A percentile compares a stretch with the other conserved stretches of the same genome.
Conservation (phyloP, 177 flowering plant species). For the Vitis hybrid region DNA sequence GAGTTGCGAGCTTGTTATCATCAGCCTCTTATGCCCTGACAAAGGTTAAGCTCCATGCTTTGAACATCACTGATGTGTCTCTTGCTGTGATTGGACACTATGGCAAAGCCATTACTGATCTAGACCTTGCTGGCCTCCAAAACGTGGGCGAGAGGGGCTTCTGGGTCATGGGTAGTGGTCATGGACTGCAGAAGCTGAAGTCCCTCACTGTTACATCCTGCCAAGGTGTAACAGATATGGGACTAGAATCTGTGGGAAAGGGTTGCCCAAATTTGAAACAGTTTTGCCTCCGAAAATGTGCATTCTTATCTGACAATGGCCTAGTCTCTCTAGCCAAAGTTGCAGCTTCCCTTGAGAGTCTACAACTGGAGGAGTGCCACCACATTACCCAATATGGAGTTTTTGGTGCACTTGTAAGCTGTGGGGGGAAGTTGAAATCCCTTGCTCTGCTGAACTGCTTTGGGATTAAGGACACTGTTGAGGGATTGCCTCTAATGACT, state of each 20-base stretch:
- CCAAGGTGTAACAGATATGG: conserved; percentile 66
- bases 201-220: conserved; percentile 62
- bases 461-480: conserved; percentile 54
- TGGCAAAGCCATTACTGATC: conserved; percentile 62
- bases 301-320: conserved; percentile 72
- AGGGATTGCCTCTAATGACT: conserved; percentile 27
- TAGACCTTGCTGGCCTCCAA: conserved; percentile 54
- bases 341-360: conserved; percentile 61
- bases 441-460: conserved; percentile 67
- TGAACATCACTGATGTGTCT: conserved; percentile 71
- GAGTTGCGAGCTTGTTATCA: conserved; percentile 60
- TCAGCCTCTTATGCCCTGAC: conserved; percentile 41
- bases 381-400: conserved; percentile 71
- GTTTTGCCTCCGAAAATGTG: conserved; percentile 57
- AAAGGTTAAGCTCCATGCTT: conserved; percentile 70
- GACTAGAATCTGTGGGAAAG: conserved; percentile 73
- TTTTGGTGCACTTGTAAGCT: conserved; percentile 50
- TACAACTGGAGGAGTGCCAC: conserved; percentile 88
- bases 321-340: conserved; percentile 62
- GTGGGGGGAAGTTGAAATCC: conserved; percentile 56
- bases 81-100: conserved; percentile 91
- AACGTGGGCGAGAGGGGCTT: conserved; percentile 83
- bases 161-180: conserved; percentile 90
- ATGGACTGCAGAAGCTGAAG: conserved; percentile 63
- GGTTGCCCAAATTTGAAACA: conserved; percentile 80